A percentile compares a stretch with the other conserved stretches of the same genome.
Conservation (phyloP, 2,329 filamentous ascomycete genomes). For the Bisporella sp. region DNA sequence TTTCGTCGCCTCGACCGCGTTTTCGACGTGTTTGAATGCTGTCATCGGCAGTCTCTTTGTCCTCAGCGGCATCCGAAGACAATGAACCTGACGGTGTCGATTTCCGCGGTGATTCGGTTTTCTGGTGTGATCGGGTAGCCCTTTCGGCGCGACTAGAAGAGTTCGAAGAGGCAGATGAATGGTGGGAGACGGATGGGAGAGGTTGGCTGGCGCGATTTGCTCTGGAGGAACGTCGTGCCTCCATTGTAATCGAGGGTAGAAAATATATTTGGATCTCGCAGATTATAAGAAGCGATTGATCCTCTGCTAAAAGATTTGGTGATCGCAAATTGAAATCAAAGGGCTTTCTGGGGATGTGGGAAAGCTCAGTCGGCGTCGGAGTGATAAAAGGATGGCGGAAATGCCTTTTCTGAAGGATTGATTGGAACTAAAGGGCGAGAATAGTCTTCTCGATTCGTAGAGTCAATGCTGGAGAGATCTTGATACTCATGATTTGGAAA, state of each 20-base stretch:
- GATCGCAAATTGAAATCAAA: neutral
- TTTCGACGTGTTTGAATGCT: conserved; percentile 69
- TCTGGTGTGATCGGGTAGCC: conserved; percentile 63
- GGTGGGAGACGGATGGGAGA: conserved; percentile 60
- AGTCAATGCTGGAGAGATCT: conserved; percentile 7
- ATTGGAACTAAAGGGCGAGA: conserved; percentile 11
- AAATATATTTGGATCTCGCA: neutral
- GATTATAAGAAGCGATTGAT: neutral
- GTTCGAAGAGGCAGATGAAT: conserved; percentile 72
- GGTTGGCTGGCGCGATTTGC: conserved; percentile 76
- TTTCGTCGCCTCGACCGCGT: conserved; percentile 49
- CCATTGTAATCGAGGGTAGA: conserved; percentile 34
- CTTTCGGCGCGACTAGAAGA: conserved; percentile 72
- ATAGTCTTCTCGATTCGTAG: conserved; percentile 10
- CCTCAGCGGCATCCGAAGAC: conserved; percentile 62
- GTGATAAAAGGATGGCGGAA: conserved; percentile 11
- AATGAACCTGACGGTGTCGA: conserved; percentile 68
- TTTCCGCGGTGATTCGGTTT: conserved; percentile 66
- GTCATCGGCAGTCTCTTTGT: conserved; percentile 51
- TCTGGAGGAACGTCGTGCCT: conserved; percentile 80
- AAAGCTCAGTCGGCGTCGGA: conserved; percentile 8
- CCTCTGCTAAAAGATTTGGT: neutral
- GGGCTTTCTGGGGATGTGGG: neutral
- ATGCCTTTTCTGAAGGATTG: conserved; percentile 9
- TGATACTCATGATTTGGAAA: conserved; percentile 13